Percentiles rank a stretch among this genome's conserved stretches.
Evolutionary conservation across 139 green algal species (phyloP).

Genomic region (Pleodorina starrii): DNA sequence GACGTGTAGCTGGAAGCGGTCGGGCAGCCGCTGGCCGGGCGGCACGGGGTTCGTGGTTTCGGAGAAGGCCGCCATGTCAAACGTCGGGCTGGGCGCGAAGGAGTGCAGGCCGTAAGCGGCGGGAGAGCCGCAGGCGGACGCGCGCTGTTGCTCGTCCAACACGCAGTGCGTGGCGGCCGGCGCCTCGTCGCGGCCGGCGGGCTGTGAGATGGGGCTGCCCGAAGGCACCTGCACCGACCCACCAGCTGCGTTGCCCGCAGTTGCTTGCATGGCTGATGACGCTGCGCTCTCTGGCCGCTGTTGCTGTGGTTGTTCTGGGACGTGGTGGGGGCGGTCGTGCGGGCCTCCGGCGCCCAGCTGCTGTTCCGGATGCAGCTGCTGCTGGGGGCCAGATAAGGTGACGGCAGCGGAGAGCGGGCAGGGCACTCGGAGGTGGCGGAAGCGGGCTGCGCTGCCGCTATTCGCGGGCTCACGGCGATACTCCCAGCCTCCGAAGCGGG

Average conservation of each 20-base stretch:
- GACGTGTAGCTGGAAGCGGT: slow-evolving; percentile 16
- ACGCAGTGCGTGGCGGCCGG: background rate
- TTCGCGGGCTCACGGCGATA: background rate
- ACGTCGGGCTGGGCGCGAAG: slow-evolving; percentile 45
- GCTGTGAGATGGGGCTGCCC: no score
- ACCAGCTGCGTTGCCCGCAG: no score
- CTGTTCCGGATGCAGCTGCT: no score
- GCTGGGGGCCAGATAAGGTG: no score
- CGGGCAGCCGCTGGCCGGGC: background rate
- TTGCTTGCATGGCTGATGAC: no score
- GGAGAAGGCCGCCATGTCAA: slow-evolving; percentile 19
- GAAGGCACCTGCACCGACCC: no score
- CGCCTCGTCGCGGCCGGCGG: no score
- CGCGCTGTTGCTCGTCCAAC: slow-evolving; percentile 21
- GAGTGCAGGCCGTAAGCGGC: slow-evolving; percentile 5
- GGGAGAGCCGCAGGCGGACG: background rate
- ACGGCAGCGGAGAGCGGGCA: background rate
- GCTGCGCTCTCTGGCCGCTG: background rate
- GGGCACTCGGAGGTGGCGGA: slow-evolving; percentile 3
- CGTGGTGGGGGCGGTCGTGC: no score
- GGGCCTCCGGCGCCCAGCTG: no score
- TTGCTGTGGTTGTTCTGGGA: no score
- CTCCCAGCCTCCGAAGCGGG: background rate
- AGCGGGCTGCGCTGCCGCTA: background rate
- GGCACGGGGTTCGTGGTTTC: slow-evolving; percentile 3